A percentile compares a stretch with the other conserved stretches of the same genome.
These are phyloP conservation scores for Aspergillus niger DNA, from an alignment of 2,329 filamentous ascomycete species.

Conservation along the genomic window DNA sequence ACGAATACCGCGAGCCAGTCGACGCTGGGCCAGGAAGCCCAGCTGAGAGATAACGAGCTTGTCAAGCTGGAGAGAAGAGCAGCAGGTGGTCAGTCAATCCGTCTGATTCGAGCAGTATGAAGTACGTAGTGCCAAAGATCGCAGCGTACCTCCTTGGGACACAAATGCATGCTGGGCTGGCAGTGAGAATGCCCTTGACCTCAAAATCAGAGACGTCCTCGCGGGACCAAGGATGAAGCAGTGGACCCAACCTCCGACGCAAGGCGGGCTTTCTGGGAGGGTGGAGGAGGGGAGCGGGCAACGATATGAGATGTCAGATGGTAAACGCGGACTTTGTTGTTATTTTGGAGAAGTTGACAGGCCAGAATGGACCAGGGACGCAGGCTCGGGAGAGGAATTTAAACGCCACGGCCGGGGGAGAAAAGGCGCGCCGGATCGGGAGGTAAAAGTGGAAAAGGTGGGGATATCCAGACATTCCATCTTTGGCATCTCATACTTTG, in stretches of 20 bases:
- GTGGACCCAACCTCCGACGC: too few relatives aligned
- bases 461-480: not conserved
- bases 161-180: conserved; percentile 45
- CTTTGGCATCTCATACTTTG: not conserved
- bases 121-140: not conserved
- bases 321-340: not conserved
- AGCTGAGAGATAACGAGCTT: conserved; percentile 93
- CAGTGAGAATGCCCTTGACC: not conserved
- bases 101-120: not conserved
- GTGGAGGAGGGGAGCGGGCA: not conserved
- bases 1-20: conserved; percentile 82
- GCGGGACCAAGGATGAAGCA: not conserved
- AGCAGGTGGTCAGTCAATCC: conserved; percentile 1
- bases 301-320: not conserved
- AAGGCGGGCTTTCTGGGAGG: too few relatives aligned
- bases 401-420: not conserved
- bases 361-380: not conserved
- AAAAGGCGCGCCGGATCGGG: conserved; percentile 1
- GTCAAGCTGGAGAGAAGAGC: conserved; percentile 67
- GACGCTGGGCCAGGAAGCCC: conserved; percentile 81
- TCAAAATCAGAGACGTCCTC: not conserved
- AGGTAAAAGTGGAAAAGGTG: not conserved
- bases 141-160: conserved; percentile 48
- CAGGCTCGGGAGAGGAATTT: not conserved
- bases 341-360: not conserved